A percentile compares a stretch with the other conserved stretches of the same genome.
Conservation (phyloP, 768 basidiomycete genomes). For the Podaxis sp. region DNA sequence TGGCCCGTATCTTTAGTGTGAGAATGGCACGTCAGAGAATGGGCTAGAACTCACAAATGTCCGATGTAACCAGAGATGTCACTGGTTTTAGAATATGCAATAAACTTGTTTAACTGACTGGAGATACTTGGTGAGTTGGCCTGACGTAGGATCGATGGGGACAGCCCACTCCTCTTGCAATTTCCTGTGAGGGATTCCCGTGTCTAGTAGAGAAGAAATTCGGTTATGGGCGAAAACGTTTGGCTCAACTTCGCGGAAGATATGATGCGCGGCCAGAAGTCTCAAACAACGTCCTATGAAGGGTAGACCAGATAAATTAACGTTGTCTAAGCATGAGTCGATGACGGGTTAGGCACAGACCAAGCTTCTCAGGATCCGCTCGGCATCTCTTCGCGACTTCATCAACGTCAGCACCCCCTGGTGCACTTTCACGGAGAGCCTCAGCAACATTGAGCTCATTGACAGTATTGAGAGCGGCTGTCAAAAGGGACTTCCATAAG, state of each 20-base stretch:
- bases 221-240: constrained; percentile 27
- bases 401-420: background rate
- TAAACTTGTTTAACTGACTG: constrained; percentile 11
- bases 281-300: constrained; percentile 23
- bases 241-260: constrained; percentile 26
- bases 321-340: background rate
- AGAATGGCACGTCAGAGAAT: background rate
- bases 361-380: constrained; percentile 11
- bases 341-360: background rate
- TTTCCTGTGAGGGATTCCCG: constrained; percentile 6
- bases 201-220: constrained; percentile 21
- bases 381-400: background rate
- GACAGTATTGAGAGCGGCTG: constrained; percentile 11
- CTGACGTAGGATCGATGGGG: background rate
- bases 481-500: constrained; percentile 1
- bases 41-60: constrained; percentile 6
- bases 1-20: background rate
- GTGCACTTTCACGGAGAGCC: background rate
- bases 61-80: constrained; percentile 12
- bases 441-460: constrained; percentile 15
- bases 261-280: constrained; percentile 24
- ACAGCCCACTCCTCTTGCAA: background rate
- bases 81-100: background rate
- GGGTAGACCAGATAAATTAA: background rate
- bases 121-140: background rate